phyloP scores from a whole-genome alignment of 139 green algal genomes.

The Chlorokybus atmophyticus region DNA sequence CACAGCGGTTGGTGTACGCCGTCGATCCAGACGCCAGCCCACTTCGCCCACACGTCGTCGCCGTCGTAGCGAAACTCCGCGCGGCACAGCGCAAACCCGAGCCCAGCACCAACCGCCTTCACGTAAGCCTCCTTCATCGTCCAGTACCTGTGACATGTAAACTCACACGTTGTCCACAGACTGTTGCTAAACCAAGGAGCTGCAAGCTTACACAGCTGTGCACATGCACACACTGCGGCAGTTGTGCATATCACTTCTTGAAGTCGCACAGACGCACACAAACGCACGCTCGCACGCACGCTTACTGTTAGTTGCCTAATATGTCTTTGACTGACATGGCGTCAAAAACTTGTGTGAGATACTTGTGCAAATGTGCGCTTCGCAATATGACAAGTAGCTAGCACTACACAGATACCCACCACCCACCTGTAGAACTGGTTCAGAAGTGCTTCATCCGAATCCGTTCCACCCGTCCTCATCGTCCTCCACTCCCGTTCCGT shows the following conservation, averaged over 20 bases:
- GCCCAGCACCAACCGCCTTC: slow-evolving; percentile 58
- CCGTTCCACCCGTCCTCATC: slow-evolving; percentile 11
- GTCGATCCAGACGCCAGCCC: slow-evolving; percentile 4
- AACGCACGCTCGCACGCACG: too few species aligned
- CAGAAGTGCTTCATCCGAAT: slow-evolving; percentile 19
- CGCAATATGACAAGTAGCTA: too few species aligned
- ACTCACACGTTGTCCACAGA: slow-evolving; percentile 5
- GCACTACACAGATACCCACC: too few species aligned
- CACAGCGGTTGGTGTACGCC: slow-evolving; percentile 1
- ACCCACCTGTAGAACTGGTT: slow-evolving; percentile 39
- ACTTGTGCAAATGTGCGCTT: too few species aligned
- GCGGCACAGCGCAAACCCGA: slow-evolving; percentile 51
- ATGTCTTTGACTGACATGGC: too few species aligned
- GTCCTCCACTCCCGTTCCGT: slow-evolving; percentile 28
- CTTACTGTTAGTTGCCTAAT: too few species aligned
- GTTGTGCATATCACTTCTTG: too few species aligned
- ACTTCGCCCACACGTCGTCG: not conserved
- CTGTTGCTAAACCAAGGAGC: too few species aligned
- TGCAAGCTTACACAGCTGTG: too few species aligned
- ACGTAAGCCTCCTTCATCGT: slow-evolving; percentile 70
- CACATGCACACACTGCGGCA: too few species aligned
- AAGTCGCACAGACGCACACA: too few species aligned
- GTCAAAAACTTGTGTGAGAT: too few species aligned
- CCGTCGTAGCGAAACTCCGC: slow-evolving; percentile 32
- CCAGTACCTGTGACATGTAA: slow-evolving; percentile 37